Evolutionary conservation across 108 stramenopile genomes (phyloP), one percentile per base, ranked within the genome.

Genomic region (Poteriospumella lacustris): DNA sequence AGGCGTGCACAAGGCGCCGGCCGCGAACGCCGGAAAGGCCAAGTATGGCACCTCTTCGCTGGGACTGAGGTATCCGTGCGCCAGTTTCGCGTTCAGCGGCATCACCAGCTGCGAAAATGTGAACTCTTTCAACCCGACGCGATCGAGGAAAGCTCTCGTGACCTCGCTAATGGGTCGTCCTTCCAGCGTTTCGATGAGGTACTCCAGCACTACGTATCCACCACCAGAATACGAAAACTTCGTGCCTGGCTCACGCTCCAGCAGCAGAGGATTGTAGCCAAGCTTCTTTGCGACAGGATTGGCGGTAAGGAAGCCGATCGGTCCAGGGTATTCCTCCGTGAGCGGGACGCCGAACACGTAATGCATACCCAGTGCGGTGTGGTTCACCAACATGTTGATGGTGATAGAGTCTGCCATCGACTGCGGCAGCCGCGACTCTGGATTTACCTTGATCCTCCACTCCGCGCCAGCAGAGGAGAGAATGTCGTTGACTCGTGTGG

Each of bases 311-410:
- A 78, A 43, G 38, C 52, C 78, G 19, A 39, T 34, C 1, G 68
- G 9, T 1, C 31, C 31, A 0, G 78, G 78, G 36, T 39, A 31
- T 9, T 43, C 33, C 41, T 44, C 78, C 39, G 1, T 5, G 26
- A 29, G 0, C 19, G 58, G 58, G 1, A 80, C 76, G 26, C 79
- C 79, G 28, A 39, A 52, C n/a, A 80, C 79, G 60, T 80, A 80
- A 41, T 80, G 79, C 79, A 80, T 75, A 39, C 73, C 73, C 43
- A 80, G 76, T 5, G 75, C 79, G 24, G 68, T 58, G 79, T 80
- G 79, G 62, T 73, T 75, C 31, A 80, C 39, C 19, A 80, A 47
- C 1, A 75, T 72, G 43, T 19, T 3, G 19, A 80, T n/a, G n/a
- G 44, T 19, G 3, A 80, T 68, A 38, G 42, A 39, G 42, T 80